Percentiles rank a stretch among this genome's conserved stretches.
Conservation (phyloP, 129 eudicot genomes). For the Tanacetum coccineum region DNA sequence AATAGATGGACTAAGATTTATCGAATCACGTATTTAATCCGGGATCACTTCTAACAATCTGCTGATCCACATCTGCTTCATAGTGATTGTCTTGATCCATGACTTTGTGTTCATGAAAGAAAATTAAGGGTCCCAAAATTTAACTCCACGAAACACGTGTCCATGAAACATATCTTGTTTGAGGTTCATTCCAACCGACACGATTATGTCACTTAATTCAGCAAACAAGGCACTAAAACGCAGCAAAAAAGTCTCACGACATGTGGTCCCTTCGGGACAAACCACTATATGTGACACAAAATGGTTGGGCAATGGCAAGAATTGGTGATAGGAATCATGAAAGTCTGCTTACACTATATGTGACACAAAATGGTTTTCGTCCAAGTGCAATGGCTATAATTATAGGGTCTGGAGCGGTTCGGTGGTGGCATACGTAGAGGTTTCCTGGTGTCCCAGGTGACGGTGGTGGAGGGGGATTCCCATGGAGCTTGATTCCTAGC, state of each 20-base stretch:
- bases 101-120: conserved; percentile 83
- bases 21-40: too few species aligned
- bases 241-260: conserved; percentile 63
- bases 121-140: conserved; percentile 83
- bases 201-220: conserved; percentile 68
- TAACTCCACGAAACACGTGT: conserved; percentile 74
- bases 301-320: conserved; percentile 83
- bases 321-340: conserved; percentile 73
- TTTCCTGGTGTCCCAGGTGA: conserved; percentile 65
- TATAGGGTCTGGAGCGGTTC: conserved; percentile 82
- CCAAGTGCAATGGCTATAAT: conserved; percentile 78
- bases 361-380: conserved; percentile 66
- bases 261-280: conserved; percentile 81
- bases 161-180: conserved; percentile 69
- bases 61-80: too few species aligned
- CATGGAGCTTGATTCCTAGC: conserved; percentile 83
- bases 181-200: conserved; percentile 70
- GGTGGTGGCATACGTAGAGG: conserved; percentile 84
- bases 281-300: conserved; percentile 70
- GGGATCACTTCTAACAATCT: too few species aligned
- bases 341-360: conserved; percentile 81
- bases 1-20: too few species aligned
- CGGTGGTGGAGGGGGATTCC: conserved; percentile 77
- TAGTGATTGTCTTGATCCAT: too few species aligned
- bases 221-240: conserved; percentile 79